Conservation (phyloP, 1,284 basidiomycete species). For the Volvariella surrecta region DNA sequence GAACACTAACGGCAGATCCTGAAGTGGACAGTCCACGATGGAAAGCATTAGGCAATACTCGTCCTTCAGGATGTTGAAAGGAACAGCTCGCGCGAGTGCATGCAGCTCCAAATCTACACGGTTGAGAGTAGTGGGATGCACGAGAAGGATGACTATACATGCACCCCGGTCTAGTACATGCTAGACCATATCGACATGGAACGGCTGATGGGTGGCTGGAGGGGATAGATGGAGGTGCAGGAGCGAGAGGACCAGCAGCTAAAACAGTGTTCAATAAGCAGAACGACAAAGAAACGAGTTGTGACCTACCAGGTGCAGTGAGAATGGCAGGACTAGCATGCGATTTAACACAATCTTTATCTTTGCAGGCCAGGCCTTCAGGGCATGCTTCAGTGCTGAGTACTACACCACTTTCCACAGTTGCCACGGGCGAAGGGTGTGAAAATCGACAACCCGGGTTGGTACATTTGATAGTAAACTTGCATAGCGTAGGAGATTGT, state of each 20-base stretch:
- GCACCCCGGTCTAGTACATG: conserved; percentile 70
- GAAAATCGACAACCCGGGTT: conserved; percentile 83
- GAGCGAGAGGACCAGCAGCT: conserved; percentile 35
- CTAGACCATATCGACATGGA: conserved; percentile 67
- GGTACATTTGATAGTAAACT: conserved; percentile 83
- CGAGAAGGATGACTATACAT: conserved; percentile 59
- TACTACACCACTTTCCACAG: conserved; percentile 87
- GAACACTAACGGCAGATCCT: conserved; percentile 49
- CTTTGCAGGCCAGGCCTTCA: conserved; percentile 77
- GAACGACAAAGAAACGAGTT: conserved; percentile 6
- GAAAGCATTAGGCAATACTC: conserved; percentile 67
- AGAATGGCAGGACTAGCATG: conserved; percentile 82
- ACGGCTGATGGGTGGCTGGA: conserved; percentile 24
- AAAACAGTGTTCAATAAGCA: conserved; percentile 7
- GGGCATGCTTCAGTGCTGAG: conserved; percentile 86
- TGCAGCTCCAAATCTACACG: conserved; percentile 68
- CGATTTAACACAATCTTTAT: conserved; percentile 83
- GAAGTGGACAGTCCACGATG: conserved; percentile 62
- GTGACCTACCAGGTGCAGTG: conserved; percentile 44
- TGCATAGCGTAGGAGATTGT: conserved; percentile 82
- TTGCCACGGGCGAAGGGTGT: conserved; percentile 89
- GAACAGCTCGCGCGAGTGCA: conserved; percentile 72
- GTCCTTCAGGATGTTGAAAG: conserved; percentile 74
- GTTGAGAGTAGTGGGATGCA: conserved; percentile 32
- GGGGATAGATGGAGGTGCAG: conserved; percentile 17